phyloP scores from a whole-genome alignment of 2,329 filamentous ascomycete species.

The Xylaria polymorpha region DNA sequence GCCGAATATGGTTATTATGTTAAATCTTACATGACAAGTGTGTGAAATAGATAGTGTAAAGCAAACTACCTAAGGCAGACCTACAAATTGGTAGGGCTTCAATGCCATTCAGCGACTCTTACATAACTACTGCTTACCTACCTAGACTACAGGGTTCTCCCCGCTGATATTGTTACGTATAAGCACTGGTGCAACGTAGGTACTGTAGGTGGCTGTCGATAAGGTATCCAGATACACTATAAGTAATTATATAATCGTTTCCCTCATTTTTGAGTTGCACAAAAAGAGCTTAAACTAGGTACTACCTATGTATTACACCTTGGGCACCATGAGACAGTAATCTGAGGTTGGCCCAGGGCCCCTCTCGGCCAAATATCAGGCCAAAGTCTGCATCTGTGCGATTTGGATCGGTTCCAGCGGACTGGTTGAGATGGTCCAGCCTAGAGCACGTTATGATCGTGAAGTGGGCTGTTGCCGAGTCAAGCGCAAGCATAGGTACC shows the following conservation, averaged over 20 bases:
- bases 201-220: neutral
- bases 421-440: slow-evolving; percentile 21
- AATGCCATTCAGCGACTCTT: neutral
- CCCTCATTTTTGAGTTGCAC: neutral
- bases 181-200: neutral
- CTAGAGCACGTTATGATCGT: slow-evolving; percentile 15
- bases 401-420: slow-evolving; percentile 30
- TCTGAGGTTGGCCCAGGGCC: neutral
- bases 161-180: neutral
- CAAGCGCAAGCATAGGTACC: no score
- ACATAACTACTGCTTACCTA: neutral
- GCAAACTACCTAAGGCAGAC: neutral
- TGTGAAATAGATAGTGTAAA: neutral
- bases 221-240: neutral
- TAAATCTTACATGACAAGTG: slow-evolving; percentile 14
- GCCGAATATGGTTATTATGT: slow-evolving; percentile 18
- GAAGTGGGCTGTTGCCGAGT: slow-evolving; percentile 16
- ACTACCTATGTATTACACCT: neutral
- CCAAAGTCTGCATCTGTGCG: slow-evolving; percentile 13
- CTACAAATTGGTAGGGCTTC: neutral
- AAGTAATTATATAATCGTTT: neutral
- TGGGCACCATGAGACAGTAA: slow-evolving; percentile 1
- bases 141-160: neutral
- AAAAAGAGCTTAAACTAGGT: neutral
- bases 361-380: slow-evolving; percentile 6